Conservation (phyloP, 495 filamentous ascomycete species). For the Geoglossum glabrum region DNA sequence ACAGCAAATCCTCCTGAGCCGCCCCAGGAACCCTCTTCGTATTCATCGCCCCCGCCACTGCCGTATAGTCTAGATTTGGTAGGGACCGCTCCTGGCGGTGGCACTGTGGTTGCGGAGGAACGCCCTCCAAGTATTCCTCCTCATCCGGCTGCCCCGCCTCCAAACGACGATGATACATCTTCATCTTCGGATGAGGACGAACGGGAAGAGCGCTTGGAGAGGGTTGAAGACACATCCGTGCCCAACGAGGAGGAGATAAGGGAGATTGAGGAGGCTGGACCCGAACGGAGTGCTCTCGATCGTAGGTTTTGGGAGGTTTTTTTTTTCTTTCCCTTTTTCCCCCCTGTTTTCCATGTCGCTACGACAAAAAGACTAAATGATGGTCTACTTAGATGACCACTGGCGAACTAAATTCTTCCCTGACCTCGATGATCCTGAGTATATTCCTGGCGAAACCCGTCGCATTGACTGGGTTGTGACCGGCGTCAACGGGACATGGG, state of each 20-base stretch:
- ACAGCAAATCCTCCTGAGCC: not conserved
- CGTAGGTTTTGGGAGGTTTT: conserved; percentile 16
- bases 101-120: not conserved
- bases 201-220: not conserved
- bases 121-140: not conserved
- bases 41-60: not conserved
- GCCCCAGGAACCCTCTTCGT: not conserved
- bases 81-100: not conserved
- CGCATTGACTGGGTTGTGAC: conserved; percentile 40
- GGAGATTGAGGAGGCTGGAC: conserved; percentile 29
- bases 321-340: not conserved
- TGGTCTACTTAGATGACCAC: conserved; percentile 24
- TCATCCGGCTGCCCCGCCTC: not conserved
- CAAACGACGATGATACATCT: not conserved
- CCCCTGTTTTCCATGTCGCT: too few relatives aligned
- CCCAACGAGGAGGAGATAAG: conserved; percentile 41
- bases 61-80: not conserved
- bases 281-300: conserved; percentile 34
- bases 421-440: conserved; percentile 39
- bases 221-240: conserved; percentile 30
- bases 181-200: not conserved
- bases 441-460: conserved; percentile 28
- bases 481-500: conserved; percentile 38
- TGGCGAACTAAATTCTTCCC: conserved; percentile 40
- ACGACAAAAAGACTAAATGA: not conserved